Evolutionary conservation across 192 early-diverging fungal genomes (phyloP).

Genomic region (Coemansia sp.): DNA sequence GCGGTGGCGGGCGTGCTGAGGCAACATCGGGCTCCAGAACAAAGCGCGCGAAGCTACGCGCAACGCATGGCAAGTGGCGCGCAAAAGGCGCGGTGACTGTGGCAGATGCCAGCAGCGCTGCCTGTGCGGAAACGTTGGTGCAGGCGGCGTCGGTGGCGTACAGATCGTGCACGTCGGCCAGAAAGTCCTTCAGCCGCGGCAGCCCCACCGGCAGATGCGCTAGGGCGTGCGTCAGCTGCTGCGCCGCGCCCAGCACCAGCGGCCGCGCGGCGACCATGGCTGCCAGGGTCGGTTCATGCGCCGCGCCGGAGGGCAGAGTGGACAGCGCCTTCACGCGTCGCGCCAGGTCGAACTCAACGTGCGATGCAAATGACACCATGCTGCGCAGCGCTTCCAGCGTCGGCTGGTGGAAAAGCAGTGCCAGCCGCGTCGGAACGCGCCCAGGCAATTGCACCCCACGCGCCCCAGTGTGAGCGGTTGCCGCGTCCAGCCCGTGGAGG

Average conservation of each 20-base stretch:
- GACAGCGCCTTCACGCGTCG: slow-evolving; percentile 32
- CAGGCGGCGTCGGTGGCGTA: slow-evolving; percentile 44
- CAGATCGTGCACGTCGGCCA: slow-evolving; percentile 39
- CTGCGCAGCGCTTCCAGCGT: slow-evolving; percentile 46
- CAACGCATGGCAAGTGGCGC: slow-evolving; percentile 41
- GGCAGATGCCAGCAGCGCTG: slow-evolving; percentile 37
- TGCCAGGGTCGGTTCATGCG: slow-evolving; percentile 29
- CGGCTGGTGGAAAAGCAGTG: slow-evolving; percentile 46
- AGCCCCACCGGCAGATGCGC: slow-evolving; percentile 49
- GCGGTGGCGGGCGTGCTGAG: slow-evolving; percentile 14
- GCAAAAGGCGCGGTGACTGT: slow-evolving; percentile 42
- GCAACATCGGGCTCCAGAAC: slow-evolving; percentile 36
- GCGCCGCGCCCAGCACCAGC: slow-evolving; percentile 45
- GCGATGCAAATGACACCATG: slow-evolving; percentile 40
- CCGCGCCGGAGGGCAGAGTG: slow-evolving; percentile 35
- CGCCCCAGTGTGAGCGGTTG: slow-evolving; percentile 3
- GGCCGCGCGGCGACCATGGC: slow-evolving; percentile 23
- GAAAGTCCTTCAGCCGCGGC: slow-evolving; percentile 43
- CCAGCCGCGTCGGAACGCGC: slow-evolving; percentile 37
- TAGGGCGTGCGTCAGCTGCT: slow-evolving; percentile 50
- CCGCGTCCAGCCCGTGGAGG: slow-evolving; percentile 33
- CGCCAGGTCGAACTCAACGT: slow-evolving; percentile 30
- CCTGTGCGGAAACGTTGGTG: slow-evolving; percentile 33
- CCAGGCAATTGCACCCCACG: slow-evolving; percentile 32
- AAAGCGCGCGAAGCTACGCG: slow-evolving; percentile 43